These are phyloP conservation scores for Pouteria glomerata DNA, from an alignment of 148 eudicot genomes.

Conservation along the genomic window DNA sequence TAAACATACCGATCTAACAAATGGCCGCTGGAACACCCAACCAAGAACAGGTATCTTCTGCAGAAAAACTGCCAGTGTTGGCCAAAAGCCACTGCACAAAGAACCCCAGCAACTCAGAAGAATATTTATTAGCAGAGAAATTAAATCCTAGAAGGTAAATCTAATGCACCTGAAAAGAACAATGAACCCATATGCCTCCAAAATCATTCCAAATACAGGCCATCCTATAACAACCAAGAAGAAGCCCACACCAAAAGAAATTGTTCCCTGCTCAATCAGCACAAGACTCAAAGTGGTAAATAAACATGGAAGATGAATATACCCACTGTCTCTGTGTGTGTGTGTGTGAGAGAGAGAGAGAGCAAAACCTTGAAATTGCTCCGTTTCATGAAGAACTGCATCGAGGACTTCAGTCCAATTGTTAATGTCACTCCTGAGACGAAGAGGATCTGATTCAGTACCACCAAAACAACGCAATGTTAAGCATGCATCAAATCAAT, in stretches of 20 bases:
- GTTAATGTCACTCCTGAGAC: conserved; percentile 81
- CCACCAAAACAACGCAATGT: conserved; percentile 12
- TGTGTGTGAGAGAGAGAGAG: neutral
- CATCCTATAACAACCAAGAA: conserved; percentile 85
- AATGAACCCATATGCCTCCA: conserved; percentile 87
- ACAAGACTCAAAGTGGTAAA: conserved; percentile 8
- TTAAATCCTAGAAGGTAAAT: neutral
- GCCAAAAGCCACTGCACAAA: conserved; percentile 95
- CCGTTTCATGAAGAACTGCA: conserved; percentile 85
- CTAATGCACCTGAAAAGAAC: conserved; percentile 78
- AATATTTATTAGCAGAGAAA: neutral
- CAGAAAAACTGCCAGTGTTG: conserved; percentile 74
- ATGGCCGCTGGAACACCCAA: conserved; percentile 87
- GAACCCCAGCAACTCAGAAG: neutral
- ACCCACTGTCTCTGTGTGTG: too few species aligned
- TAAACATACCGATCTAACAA: conserved; percentile 74
- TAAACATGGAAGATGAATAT: neutral
- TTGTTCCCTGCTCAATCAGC: conserved; percentile 61
- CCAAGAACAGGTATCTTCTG: conserved; percentile 96
- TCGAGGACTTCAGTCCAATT: conserved; percentile 80
- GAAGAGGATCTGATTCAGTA: conserved; percentile 76
- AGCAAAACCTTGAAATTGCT: conserved; percentile 85
- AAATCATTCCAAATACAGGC: conserved; percentile 90
- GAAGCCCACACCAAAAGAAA: conserved; percentile 87
- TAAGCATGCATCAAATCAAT: conserved; percentile 6